Evolutionary conservation across 23 red algal species (phyloP), one percentile per base, ranked within the genome.

Genomic region (Gracilaria gracilis): DNA sequence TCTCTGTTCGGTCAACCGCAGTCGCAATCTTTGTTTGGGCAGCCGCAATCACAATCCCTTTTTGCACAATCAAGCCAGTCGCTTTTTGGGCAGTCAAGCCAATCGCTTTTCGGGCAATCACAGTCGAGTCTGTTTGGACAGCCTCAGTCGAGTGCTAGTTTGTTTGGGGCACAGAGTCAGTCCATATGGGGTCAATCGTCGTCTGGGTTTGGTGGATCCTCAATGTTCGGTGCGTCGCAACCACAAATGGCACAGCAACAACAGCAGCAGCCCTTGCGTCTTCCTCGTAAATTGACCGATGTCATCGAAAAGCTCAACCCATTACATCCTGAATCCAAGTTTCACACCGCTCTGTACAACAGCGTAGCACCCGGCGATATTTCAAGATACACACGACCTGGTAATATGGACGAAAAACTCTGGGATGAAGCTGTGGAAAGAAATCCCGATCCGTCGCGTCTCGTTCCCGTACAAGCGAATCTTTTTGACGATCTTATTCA

Each of bases 391-490:
- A 44, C 16, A 24, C 59, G 84, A 57, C 88, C 95, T 32, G 33
- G 70, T 14, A 62, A 73, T 32, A 86, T 96, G 66, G 70, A 92
- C 50, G 72, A 85, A 21, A 80, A 40, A 36, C 85, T 96, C 31
- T 96, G 88, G 87, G 88, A 90, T 36, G 57, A 71, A 23, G 85
- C 90, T 48, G 78, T 82, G 39, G 66, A 50, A 21, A 76, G 81
- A 27, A 96, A 96, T 57, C 95, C 95, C 4, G 95, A 96, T 62
- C 87, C 95, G 15, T 84, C 81, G 29, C 61, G 83, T 55, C 75
- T 93, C 15, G 82, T 96, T 55, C 95, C 95, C n/a, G 87, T 91
- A 29, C 95, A 96, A 80, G 89, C 90, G 28, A 89, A 89, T 39
- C 65, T 75, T 51, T 96, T 96, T 82, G 95, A 96, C 47, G 95